These are phyloP conservation scores for Acarospora socialis DNA, from an alignment of 2,329 filamentous ascomycete species.

Conservation along the genomic window DNA sequence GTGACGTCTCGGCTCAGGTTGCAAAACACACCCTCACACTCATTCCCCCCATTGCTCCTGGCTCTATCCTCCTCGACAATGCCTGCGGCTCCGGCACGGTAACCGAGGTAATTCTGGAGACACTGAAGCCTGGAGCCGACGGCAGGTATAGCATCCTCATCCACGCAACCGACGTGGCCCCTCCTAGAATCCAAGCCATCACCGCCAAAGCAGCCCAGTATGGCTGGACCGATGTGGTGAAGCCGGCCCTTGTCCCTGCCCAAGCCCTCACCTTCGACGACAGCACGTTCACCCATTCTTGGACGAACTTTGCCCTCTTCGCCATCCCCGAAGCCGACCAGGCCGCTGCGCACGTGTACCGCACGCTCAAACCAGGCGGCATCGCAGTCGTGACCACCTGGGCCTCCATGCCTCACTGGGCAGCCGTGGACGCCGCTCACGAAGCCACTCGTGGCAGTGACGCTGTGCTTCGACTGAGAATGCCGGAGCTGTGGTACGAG, in stretches of 20 bases:
- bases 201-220: neutral
- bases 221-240: slow-evolving; percentile 7
- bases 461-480: too few species aligned
- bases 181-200: slow-evolving; percentile 8
- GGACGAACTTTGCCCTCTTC: slow-evolving; percentile 15
- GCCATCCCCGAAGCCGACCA: slow-evolving; percentile 11
- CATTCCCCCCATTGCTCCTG: too few species aligned
- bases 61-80: slow-evolving; percentile 16
- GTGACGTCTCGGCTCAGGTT: too few species aligned
- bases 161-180: slow-evolving; percentile 12
- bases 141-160: too few species aligned
- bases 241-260: slow-evolving; percentile 11
- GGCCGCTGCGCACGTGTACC: slow-evolving; percentile 12
- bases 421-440: too few species aligned
- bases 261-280: slow-evolving; percentile 9
- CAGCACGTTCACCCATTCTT: slow-evolving; percentile 7
- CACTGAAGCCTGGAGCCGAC: too few species aligned
- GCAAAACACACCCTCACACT: too few species aligned
- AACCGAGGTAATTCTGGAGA: too few species aligned
- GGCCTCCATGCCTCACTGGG: too few species aligned
- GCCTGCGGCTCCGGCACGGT: slow-evolving; percentile 13
- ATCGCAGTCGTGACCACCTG: slow-evolving; percentile 12
- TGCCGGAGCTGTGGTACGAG: too few species aligned
- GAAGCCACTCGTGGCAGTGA: too few species aligned
- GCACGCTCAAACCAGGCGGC: slow-evolving; percentile 13